Evolutionary conservation across 208 protist genomes (phyloP).

Genomic region (Strigomonas galati): DNA sequence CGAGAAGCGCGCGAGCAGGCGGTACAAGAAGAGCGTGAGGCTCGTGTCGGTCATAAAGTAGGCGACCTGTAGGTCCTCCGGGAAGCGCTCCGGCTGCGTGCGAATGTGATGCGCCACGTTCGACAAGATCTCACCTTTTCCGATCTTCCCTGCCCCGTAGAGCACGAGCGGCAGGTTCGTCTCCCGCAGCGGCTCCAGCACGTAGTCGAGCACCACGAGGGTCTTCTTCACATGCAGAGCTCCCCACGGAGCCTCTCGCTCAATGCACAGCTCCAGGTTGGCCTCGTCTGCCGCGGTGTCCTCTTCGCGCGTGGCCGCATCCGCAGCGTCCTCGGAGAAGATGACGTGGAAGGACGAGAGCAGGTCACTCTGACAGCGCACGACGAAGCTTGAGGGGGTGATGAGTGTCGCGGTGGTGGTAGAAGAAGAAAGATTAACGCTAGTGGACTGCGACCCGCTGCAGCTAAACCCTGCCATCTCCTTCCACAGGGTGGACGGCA

Average conservation of each 20-base stretch:
- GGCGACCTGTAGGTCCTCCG: slow-evolving; percentile 39
- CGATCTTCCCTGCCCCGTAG: slow-evolving; percentile 52
- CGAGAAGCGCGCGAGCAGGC: slow-evolving; percentile 48
- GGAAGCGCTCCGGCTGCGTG: slow-evolving; percentile 14
- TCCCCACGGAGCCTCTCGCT: slow-evolving; percentile 18
- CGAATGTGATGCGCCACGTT: slow-evolving; percentile 31
- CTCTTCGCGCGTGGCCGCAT: background rate
- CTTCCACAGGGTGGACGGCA: slow-evolving; percentile 49
- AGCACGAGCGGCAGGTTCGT: slow-evolving; percentile 63
- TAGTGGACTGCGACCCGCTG: background rate
- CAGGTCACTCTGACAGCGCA: slow-evolving; percentile 79
- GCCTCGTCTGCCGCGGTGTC: slow-evolving; percentile 1
- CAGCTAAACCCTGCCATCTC: slow-evolving; percentile 18
- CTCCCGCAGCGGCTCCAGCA: slow-evolving; percentile 23
- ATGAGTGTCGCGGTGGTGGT: background rate
- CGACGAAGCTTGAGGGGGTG: slow-evolving; percentile 26
- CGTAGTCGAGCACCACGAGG: slow-evolving; percentile 38
- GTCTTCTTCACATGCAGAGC: slow-evolving; percentile 40
- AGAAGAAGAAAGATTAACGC: background rate
- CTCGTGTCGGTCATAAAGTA: slow-evolving; percentile 32
- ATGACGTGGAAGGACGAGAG: slow-evolving; percentile 37
- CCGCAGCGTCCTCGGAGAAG: slow-evolving; percentile 36
- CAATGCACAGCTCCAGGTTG: background rate
- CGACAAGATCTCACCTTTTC: slow-evolving; percentile 56
- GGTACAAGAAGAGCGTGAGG: slow-evolving; percentile 54